A percentile compares a stretch with the other conserved stretches of the same genome.
These are phyloP conservation scores for Pseudocercospora fuligena DNA, from an alignment of 2,329 filamentous ascomycete species.

Conservation along the genomic window DNA sequence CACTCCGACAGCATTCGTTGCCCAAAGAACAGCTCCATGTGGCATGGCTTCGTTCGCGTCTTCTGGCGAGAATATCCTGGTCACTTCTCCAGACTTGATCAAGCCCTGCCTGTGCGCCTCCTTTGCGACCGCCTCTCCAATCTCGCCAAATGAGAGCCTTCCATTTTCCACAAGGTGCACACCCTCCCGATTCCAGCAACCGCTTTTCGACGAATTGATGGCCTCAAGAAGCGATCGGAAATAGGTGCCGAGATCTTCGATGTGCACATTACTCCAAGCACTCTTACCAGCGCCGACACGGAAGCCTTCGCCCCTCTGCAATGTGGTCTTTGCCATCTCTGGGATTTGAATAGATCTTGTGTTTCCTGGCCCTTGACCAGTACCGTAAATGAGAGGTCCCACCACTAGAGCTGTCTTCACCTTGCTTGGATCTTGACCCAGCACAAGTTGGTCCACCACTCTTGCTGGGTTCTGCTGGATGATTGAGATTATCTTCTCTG, in stretches of 20 bases:
- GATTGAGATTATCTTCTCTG: conserved; percentile 6
- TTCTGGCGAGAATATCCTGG: conserved; percentile 1
- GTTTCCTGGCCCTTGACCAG: conserved; percentile 57
- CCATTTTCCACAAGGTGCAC: conserved; percentile 71
- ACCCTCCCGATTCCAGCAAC: conserved; percentile 60
- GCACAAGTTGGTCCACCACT: conserved; percentile 69
- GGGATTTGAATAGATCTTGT: conserved; percentile 61
- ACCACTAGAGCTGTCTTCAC: conserved; percentile 67
- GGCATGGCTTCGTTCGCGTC: conserved; percentile 52
- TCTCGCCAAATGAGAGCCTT: conserved; percentile 54
- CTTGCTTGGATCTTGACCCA: conserved; percentile 45
- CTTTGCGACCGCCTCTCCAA: conserved; percentile 34
- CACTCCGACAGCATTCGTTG: conserved; percentile 61
- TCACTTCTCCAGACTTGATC: conserved; percentile 40
- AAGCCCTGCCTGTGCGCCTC: conserved; percentile 60
- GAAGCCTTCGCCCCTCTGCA: conserved; percentile 56
- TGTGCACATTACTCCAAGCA: conserved; percentile 59
- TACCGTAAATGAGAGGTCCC: conserved; percentile 66
- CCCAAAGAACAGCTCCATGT: conserved; percentile 58
- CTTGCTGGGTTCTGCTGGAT: conserved; percentile 43
- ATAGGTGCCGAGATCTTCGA: conserved; percentile 61
- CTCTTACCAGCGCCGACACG: conserved; percentile 61
- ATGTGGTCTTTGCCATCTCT: conserved; percentile 52
- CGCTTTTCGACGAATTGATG: conserved; percentile 47
- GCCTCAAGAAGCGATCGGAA: conserved; percentile 60